These are phyloP conservation scores for Maudiozyma turicensis DNA, from an alignment of 805 yeast species.

Conservation along the genomic window DNA sequence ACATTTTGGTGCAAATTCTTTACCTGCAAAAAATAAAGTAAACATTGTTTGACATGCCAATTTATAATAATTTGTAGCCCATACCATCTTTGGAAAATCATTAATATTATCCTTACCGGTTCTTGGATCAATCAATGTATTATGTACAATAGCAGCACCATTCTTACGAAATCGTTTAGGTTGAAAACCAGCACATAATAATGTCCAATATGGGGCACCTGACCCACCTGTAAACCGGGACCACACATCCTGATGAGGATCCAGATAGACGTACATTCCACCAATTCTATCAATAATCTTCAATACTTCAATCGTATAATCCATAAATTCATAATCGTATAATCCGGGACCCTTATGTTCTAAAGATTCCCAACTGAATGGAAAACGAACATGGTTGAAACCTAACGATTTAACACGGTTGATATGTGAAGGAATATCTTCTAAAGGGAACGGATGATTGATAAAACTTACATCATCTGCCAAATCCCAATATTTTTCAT, in stretches of 20 bases:
- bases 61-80: slow-evolving; percentile 82
- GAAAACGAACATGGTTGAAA: slow-evolving; percentile 64
- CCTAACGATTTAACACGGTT: slow-evolving; percentile 70
- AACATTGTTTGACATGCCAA: slow-evolving; percentile 75
- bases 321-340: slow-evolving; percentile 69
- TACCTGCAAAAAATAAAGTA: slow-evolving; percentile 76
- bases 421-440: slow-evolving; percentile 62
- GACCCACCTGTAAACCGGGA: slow-evolving; percentile 80
- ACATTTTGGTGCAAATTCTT: slow-evolving; percentile 65
- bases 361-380: slow-evolving; percentile 85
- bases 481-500: slow-evolving; percentile 43
- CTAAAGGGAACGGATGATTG: slow-evolving; percentile 70
- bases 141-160: slow-evolving; percentile 75
- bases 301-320: slow-evolving; percentile 56
- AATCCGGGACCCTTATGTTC: slow-evolving; percentile 82
- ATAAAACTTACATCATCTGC: slow-evolving; percentile 76
- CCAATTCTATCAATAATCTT: slow-evolving; percentile 50
- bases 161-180: slow-evolving; percentile 63
- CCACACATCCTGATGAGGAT: slow-evolving; percentile 95
- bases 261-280: slow-evolving; percentile 69
- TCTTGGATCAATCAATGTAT: slow-evolving; percentile 33
- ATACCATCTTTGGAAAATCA: slow-evolving; percentile 70
- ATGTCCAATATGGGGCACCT: slow-evolving; percentile 92
- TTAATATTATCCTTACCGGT: slow-evolving; percentile 32
- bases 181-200: slow-evolving; percentile 79